Base-by-base conservation (phyloP, 805 yeast species). In the Candida tibetensis region DNA sequence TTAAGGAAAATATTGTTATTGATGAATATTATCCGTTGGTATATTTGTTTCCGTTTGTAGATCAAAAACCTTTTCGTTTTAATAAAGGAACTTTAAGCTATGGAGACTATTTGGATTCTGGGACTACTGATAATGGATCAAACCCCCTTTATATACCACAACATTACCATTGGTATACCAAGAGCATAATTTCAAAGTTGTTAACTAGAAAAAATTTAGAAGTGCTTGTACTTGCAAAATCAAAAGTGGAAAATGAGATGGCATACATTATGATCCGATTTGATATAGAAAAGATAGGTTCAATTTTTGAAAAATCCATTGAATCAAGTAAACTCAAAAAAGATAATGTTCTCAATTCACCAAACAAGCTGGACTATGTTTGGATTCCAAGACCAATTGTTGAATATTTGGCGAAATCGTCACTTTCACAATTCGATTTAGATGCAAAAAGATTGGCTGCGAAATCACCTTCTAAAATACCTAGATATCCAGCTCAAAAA, bases 1-100 rank as follows among this genome's bases (percentile, higher is more conserved):
- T 52, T 26, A 41, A 49, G 14, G 47, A 42, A 4, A 38, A 42
- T 4, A 23, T 58, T 8, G 21, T 23, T 8, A 43, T 63, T n/a
- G 62, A 61, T 30, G 68, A 61, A 32, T 53, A 60, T 40, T 46
- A 47, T 19, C 51, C 62, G 2, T 39, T 64, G 45, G 43, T 61
- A 9, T 64, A 64, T 42, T 45, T 61, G 16, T 58, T 54, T 28
- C 71, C 71, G 1, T 43, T 58, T 8, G 62, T 64, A 2, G 53
- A 52, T 36, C 34, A 33, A 17, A 19, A 22, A 10, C 13, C 55
- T 1, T 60, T 48, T 41, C 58, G 53, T 36, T 60, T 64, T 36
- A 30, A 49, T n/a, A 59, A 64, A 0, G 38, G 40, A 1, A 44
- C 60, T 1, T 43, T 58, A 10, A 58, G 60, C 31, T 60, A 43